Evolutionary conservation across 805 yeast genomes (phyloP), one percentile per base, ranked within the genome.

Genomic region (Hanseniaspora mollemarum): DNA sequence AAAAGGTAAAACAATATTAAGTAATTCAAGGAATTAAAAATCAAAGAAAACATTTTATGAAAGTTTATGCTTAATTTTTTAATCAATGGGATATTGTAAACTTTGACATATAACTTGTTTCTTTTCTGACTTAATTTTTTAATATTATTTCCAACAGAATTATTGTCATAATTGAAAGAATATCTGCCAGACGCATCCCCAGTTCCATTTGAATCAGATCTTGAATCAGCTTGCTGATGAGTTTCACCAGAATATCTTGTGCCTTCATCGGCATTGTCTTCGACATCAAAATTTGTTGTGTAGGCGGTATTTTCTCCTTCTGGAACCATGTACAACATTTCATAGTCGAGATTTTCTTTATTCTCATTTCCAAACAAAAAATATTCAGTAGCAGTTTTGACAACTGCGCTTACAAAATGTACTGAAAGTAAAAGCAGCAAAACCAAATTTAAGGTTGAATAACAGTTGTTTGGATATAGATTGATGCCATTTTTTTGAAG

Each of bases 391-490:
- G 77, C 72, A 10, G 69, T 64, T 43, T 70, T 65, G 31, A 82
- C 59, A 6, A 80, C 56, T 0, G 87, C 80, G 16, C 77, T 60
- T 12, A 69, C 54, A 60, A 74, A 76, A 56, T 85, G 95, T 2
- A 69, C 64, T 1, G 73, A 52, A 1, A 79, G 64, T 10, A 78
- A 63, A 45, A 80, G 61, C 10, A 81, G 64, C 53, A 87, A 65
- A 10, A 83, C 74, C 60, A 75, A 68, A 22, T 83, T 73, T 77
- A 84, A 78, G 58, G 72, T 75, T 13, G 76, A 67, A 64, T 87
- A 87, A 0, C 83, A 81, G 61, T 85, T 85, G 37, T 74, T 71
- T 0, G 95, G 95, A 62, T 86, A 90, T 58, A 86, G 68, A 51
- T 50, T 29, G 12, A 50, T 43, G 4, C 39, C 16, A 16, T 74